A percentile compares a stretch with the other conserved stretches of the same genome.
Conservation (phyloP, 305 asterid species). For the Withania somnifera region DNA sequence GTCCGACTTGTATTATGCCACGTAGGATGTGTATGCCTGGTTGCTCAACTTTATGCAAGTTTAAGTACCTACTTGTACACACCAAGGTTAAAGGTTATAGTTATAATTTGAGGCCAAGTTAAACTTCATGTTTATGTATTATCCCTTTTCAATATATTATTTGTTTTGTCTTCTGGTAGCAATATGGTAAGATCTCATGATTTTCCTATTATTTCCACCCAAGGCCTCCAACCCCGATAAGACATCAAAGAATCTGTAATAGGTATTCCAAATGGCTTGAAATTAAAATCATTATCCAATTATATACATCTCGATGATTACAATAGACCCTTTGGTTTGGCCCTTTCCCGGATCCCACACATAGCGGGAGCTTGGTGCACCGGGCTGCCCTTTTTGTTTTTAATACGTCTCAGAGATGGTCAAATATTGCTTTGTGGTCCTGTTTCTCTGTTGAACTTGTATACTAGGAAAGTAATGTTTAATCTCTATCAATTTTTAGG, state of each 20-base stretch:
- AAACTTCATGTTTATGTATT: no score
- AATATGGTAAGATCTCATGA: neutral
- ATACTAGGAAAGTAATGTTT: neutral
- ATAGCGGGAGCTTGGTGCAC: neutral
- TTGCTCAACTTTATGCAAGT: no score
- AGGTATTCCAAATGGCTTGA: neutral
- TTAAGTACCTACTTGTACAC: no score
- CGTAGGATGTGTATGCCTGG: no score
- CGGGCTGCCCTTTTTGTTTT: neutral
- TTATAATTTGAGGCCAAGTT: no score
- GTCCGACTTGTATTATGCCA: no score
- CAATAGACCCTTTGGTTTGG: neutral
- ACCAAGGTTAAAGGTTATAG: no score
- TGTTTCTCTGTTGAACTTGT: neutral
- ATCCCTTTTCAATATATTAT: no score
- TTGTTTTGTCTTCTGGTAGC: neutral
- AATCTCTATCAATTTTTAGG: neutral
- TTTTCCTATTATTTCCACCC: neutral
- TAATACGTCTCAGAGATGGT: neutral
- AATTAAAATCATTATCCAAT: neutral
- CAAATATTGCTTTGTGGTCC: neutral
- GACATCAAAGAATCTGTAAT: neutral
- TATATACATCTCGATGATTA: neutral
- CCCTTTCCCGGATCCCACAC: neutral
- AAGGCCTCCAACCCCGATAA: neutral